phyloP scores from a whole-genome alignment of 106 monocot genomes.

The Dactylorhiza incarnata region DNA sequence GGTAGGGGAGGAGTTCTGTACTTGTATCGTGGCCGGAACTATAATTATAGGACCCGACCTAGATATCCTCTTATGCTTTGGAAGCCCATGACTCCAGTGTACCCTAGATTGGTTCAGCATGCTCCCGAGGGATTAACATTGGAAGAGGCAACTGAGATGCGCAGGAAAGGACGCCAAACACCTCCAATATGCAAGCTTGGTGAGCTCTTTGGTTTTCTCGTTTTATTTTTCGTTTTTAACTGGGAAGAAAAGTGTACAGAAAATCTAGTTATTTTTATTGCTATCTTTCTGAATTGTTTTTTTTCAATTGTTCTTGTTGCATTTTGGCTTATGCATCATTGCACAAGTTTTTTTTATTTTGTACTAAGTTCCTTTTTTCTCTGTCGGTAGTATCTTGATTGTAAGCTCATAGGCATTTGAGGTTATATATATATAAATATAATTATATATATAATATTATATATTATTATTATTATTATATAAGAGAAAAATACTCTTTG shows the following conservation, averaged over 20 bases:
- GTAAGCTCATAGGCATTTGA: too few relatives aligned
- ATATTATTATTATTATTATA: too few relatives aligned
- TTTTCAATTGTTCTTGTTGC: too few relatives aligned
- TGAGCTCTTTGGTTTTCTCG: constrained; percentile 12
- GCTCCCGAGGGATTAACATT: constrained; percentile 84
- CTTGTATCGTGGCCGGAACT: constrained; percentile 85
- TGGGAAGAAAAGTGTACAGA: background rate
- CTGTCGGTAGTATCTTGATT: too few relatives aligned
- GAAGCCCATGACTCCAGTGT: constrained; percentile 82
- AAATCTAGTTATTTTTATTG: background rate
- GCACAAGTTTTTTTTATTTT: too few relatives aligned
- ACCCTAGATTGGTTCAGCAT: constrained; percentile 66
- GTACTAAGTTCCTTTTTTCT: too few relatives aligned
- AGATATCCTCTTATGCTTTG: constrained; percentile 94
- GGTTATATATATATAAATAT: too few relatives aligned
- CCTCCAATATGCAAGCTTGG: constrained; percentile 90
- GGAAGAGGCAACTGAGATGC: constrained; percentile 76
- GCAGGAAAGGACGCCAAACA: constrained; percentile 65
- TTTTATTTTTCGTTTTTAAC: background rate
- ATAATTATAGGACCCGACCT: constrained; percentile 76
- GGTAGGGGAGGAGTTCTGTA: constrained; percentile 76
- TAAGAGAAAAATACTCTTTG: too few relatives aligned
- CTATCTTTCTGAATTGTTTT: too few relatives aligned
- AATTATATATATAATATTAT: too few relatives aligned
- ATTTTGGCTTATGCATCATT: too few relatives aligned